These are phyloP conservation scores for Cruciata laevipes DNA, from an alignment of 257 asterid species.

Conservation along the genomic window DNA sequence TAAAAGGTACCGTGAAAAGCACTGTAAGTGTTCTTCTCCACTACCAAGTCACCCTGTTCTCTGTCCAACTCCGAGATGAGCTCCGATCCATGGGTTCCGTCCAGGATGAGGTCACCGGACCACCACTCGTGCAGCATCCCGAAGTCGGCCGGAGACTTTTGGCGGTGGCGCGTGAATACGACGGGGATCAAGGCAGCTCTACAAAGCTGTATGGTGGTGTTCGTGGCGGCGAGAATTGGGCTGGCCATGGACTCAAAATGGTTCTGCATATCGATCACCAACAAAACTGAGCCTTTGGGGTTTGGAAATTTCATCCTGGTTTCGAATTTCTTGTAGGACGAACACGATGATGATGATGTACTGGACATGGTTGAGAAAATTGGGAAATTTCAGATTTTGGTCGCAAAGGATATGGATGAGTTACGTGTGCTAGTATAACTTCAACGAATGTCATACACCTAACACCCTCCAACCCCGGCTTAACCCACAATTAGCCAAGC, in stretches of 20 bases:
- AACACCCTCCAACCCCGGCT: too few relatives aligned
- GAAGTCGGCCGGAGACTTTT: slow-evolving; percentile 46
- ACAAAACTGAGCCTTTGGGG: slow-evolving; percentile 38
- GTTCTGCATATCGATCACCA: slow-evolving; percentile 65
- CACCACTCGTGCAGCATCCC: slow-evolving; percentile 71
- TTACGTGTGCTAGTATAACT: too few relatives aligned
- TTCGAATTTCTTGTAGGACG: slow-evolving; percentile 48
- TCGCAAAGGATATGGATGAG: background rate
- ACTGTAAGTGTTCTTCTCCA: slow-evolving; percentile 59
- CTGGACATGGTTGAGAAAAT: background rate
- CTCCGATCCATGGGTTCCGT: slow-evolving; percentile 52
- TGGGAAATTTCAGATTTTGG: background rate
- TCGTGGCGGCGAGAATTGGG: slow-evolving; percentile 44
- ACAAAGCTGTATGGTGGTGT: slow-evolving; percentile 49
- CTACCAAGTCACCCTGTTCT: slow-evolving; percentile 34
- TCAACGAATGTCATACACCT: too few relatives aligned
- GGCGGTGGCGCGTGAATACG: slow-evolving; percentile 75
- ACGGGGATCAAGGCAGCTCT: slow-evolving; percentile 50
- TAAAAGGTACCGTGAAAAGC: slow-evolving; percentile 44
- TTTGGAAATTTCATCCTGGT: slow-evolving; percentile 42
- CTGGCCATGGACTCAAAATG: slow-evolving; percentile 48
- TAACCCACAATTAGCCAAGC: too few relatives aligned
- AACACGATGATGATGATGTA: slow-evolving; percentile 9
- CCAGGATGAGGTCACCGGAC: slow-evolving; percentile 54
- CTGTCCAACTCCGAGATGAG: slow-evolving; percentile 41